Evolutionary conservation across 345 rosid genomes (phyloP).

Genomic region (Excoecaria cochinchinensis): DNA sequence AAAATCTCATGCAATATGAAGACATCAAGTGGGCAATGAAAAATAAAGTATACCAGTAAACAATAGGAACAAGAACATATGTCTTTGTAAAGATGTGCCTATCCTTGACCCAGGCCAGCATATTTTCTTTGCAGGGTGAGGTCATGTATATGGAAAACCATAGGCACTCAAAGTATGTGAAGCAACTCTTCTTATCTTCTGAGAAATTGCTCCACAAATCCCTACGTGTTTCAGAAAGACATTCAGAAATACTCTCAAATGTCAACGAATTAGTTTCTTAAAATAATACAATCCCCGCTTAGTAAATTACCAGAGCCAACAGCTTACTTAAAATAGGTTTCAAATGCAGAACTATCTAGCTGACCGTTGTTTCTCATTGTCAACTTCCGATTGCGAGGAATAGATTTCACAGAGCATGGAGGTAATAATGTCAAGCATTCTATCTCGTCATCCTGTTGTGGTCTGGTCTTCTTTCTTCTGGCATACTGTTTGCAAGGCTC

Average conservation of each 20-base stretch:
- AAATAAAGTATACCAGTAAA: constrained; percentile 44
- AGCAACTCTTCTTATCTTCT: constrained; percentile 39
- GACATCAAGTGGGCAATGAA: background rate
- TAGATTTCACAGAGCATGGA: constrained; percentile 39
- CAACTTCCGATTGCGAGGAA: constrained; percentile 35
- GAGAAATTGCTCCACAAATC: constrained; percentile 51
- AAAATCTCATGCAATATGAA: constrained; percentile 8
- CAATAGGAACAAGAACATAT: constrained; percentile 69
- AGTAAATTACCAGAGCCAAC: background rate
- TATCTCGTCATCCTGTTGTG: constrained; percentile 18
- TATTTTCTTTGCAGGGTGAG: constrained; percentile 27
- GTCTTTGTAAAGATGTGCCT: constrained; percentile 52
- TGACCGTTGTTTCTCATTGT: constrained; percentile 35
- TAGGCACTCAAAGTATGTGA: constrained; percentile 48
- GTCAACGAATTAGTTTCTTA: background rate
- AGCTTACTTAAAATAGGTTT: constrained; percentile 46
- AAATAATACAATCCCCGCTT: background rate
- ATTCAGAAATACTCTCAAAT: background rate
- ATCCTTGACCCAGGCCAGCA: constrained; percentile 51
- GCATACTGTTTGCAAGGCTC: constrained; percentile 29
- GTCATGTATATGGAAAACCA: constrained; percentile 56
- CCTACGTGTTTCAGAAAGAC: constrained; percentile 34
- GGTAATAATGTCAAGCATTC: constrained; percentile 21
- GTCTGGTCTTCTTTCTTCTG: constrained; percentile 27
- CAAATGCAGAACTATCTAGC: constrained; percentile 22